phyloP scores from a whole-genome alignment of 2,329 filamentous ascomycete species.

The Chaetomiaceae sp. region DNA sequence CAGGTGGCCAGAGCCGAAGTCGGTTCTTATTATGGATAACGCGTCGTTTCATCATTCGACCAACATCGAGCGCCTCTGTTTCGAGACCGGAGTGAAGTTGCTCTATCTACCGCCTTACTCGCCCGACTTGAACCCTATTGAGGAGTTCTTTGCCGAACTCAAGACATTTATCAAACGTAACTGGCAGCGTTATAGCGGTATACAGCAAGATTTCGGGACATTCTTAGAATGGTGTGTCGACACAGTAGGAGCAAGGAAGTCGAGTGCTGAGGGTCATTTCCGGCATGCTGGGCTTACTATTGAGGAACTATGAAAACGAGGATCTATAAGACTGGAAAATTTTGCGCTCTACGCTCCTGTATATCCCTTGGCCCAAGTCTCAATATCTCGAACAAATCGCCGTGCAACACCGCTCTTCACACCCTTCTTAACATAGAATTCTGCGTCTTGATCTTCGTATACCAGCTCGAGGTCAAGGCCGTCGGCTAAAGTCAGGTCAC shows the following conservation, averaged over 20 bases:
- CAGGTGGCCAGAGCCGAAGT: constrained; percentile 1
- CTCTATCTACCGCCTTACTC: constrained; percentile 2
- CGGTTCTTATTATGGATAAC: no score
- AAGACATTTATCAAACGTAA: constrained; percentile 1
- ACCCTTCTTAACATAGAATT: neutral
- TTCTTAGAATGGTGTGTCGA: constrained; percentile 2
- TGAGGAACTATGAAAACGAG: neutral
- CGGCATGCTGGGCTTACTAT: neutral
- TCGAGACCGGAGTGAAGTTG: neutral
- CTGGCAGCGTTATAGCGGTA: neutral
- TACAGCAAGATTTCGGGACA: neutral
- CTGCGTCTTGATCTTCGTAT: neutral
- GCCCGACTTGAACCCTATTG: constrained; percentile 1
- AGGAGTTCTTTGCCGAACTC: constrained; percentile 2
- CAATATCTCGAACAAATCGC: neutral
- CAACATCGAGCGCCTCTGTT: neutral
- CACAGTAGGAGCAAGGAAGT: constrained; percentile 1
- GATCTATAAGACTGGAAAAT: neutral
- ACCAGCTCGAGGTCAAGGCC: neutral
- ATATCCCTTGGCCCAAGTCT: neutral
- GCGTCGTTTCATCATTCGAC: constrained; percentile 1
- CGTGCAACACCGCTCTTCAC: neutral
- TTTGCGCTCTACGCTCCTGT: neutral
- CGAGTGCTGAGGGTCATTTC: neutral
- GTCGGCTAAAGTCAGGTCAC: neutral